These are phyloP conservation scores for Cyberlindnera maritima DNA, from an alignment of 805 yeast genomes.

Conservation along the genomic window DNA sequence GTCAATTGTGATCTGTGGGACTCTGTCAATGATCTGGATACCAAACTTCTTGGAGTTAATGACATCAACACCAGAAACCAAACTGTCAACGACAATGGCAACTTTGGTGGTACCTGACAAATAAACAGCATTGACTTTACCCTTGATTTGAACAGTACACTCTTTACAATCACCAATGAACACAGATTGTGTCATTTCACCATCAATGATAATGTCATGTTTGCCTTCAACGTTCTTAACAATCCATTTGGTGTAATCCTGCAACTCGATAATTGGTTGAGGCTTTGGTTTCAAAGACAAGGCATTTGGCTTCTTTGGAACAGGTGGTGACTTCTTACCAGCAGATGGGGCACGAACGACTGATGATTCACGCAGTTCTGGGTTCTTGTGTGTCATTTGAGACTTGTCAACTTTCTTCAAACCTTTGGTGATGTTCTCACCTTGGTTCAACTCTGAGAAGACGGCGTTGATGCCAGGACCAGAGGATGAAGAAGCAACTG, in stretches of 20 bases:
- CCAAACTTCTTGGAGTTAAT: constrained; percentile 82
- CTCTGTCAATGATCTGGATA: constrained; percentile 75
- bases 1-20: constrained; percentile 84
- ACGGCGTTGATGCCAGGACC: constrained; percentile 71
- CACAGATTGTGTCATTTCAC: constrained; percentile 82
- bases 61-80: constrained; percentile 84
- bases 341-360: constrained; percentile 37
- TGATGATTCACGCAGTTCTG: constrained; percentile 63
- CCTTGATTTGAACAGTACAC: constrained; percentile 76
- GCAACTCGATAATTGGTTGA: constrained; percentile 68
- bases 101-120: constrained; percentile 67
- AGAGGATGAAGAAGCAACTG: constrained; percentile 21
- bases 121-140: constrained; percentile 88
- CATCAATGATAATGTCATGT: constrained; percentile 67
- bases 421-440: constrained; percentile 78
- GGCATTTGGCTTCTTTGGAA: constrained; percentile 77
- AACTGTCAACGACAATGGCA: constrained; percentile 78
- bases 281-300: constrained; percentile 50
- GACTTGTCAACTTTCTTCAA: constrained; percentile 90
- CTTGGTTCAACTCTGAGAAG: constrained; percentile 85
- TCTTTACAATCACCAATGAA: constrained; percentile 81
- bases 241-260: constrained; percentile 81
- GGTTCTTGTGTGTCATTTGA: constrained; percentile 92
- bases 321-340: constrained; percentile 53
- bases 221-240: constrained; percentile 71